These are phyloP conservation scores for Nicotiana undulata DNA, from an alignment of 257 asterid genomes.

Conservation along the genomic window DNA sequence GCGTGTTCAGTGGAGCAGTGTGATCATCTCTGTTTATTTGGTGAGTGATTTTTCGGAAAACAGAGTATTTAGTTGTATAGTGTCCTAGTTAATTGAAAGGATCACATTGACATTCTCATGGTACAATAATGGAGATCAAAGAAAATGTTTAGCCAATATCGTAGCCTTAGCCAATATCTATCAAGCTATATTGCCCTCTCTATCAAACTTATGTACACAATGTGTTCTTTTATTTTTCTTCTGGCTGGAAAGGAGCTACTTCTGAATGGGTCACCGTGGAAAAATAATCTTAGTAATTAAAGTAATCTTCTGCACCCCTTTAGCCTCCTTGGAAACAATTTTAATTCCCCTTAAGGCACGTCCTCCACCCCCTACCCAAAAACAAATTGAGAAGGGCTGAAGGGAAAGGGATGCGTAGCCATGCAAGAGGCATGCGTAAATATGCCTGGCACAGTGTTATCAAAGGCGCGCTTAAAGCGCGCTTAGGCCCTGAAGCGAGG, in stretches of 20 bases:
- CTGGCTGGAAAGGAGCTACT: not conserved
- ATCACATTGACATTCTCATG: not conserved
- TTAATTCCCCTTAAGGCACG: not conserved
- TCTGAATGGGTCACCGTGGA: not conserved
- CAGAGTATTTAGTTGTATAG: not conserved
- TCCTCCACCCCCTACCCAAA: not conserved
- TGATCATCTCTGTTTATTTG: not conserved
- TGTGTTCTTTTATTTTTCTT: not conserved
- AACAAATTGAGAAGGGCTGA: too few relatives aligned
- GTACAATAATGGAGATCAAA: not conserved
- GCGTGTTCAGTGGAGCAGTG: not conserved
- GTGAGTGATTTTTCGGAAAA: not conserved
- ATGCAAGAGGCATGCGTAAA: too few relatives aligned
- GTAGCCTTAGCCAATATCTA: not conserved
- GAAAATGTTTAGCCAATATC: too few relatives aligned
- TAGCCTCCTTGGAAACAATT: not conserved
- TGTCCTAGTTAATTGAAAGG: not conserved
- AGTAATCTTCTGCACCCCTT: not conserved
- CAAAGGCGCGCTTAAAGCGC: too few relatives aligned
- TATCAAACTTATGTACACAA: too few relatives aligned
- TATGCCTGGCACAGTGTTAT: too few relatives aligned
- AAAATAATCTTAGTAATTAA: not conserved
- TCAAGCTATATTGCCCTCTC: too few relatives aligned
- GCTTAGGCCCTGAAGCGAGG: too few relatives aligned
- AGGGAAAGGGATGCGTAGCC: too few relatives aligned